Conservation (phyloP, 768 basidiomycete genomes). For the Xerocomellus amylosporus region DNA sequence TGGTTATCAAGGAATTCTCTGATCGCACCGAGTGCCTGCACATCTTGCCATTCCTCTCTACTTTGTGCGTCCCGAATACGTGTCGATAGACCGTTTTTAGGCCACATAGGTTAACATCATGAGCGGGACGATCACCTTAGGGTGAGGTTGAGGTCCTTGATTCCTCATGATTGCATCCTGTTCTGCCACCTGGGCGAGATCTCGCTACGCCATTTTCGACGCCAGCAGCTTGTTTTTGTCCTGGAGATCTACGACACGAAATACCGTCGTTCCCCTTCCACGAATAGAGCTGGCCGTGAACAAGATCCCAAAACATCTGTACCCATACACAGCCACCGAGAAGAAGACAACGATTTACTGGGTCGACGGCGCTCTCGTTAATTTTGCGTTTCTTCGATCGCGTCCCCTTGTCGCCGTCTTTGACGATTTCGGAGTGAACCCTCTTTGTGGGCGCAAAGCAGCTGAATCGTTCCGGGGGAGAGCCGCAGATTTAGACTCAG, state of each 20-base stretch:
- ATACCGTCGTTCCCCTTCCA: too few species aligned
- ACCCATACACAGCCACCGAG: neutral
- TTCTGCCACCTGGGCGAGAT: neutral
- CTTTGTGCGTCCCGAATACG: neutral
- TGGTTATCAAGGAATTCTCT: neutral
- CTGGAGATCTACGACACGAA: too few species aligned
- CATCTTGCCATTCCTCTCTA: neutral
- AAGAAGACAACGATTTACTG: neutral
- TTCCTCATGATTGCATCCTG: neutral
- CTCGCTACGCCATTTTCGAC: conserved; percentile 11
- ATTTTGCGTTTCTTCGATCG: neutral
- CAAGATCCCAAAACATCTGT: too few species aligned
- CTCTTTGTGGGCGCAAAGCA: too few species aligned
- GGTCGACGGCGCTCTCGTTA: neutral
- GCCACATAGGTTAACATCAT: neutral
- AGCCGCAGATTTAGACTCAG: too few species aligned
- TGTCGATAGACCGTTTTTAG: neutral
- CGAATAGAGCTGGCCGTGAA: too few species aligned
- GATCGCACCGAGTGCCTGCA: neutral
- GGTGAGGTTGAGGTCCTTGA: neutral
- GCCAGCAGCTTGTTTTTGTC: too few species aligned
- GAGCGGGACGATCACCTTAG: neutral
- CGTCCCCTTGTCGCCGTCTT: too few species aligned
- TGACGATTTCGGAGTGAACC: too few species aligned
- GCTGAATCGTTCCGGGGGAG: too few species aligned